Percentiles rank a stretch among this genome's conserved stretches.
phyloP scores from a whole-genome alignment of 441 rosid genomes.

The Eruca vesicaria region DNA sequence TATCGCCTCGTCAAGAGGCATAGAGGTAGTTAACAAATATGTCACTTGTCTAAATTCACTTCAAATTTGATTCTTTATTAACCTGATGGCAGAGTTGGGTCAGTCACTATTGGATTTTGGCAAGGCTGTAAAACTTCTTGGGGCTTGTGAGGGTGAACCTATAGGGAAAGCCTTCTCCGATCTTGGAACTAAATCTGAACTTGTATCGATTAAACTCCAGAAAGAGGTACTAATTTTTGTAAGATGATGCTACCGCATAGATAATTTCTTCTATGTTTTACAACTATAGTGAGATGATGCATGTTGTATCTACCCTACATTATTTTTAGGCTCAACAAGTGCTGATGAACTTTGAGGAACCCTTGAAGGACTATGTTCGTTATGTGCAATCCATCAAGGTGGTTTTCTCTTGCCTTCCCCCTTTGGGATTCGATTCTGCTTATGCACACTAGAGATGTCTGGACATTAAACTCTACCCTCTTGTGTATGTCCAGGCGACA shows the following conservation, averaged over 20 bases:
- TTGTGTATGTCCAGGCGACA: conserved; percentile 60
- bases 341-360: conserved; percentile 96
- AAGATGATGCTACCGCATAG: neutral
- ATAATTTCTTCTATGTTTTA: too few species aligned
- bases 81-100: conserved; percentile 66
- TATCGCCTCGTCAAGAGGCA: conserved; percentile 96
- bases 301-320: conserved; percentile 14
- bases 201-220: conserved; percentile 70
- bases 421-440: neutral
- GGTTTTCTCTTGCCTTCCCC: conserved; percentile 6
- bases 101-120: conserved; percentile 94
- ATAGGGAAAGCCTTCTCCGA: conserved; percentile 88
- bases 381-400: conserved; percentile 95
- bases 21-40: conserved; percentile 55
- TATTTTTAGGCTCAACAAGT: conserved; percentile 76
- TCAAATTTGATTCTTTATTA: too few species aligned
- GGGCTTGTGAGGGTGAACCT: conserved; percentile 85
- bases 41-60: too few species aligned
- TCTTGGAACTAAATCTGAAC: conserved; percentile 87
- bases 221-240: conserved; percentile 65
- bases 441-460: neutral
- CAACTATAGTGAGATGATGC: too few species aligned
- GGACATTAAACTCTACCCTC: neutral
- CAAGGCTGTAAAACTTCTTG: conserved; percentile 89
- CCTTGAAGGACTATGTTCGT: conserved; percentile 94